Conservation (phyloP, 345 rosid species). For the Conringia planisiliqua region DNA sequence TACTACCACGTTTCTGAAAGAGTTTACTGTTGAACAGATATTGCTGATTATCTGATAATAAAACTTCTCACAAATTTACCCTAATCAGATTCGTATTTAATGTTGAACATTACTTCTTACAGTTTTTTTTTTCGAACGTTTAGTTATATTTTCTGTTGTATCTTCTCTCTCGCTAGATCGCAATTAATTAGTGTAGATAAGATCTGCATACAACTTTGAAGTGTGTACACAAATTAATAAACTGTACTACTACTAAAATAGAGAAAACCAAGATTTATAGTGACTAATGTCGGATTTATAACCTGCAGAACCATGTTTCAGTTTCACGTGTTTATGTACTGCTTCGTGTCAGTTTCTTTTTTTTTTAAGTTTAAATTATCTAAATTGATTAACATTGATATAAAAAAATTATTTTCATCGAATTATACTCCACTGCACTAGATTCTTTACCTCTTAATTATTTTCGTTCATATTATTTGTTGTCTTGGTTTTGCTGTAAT, state of each 20-base stretch:
- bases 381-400: neutral
- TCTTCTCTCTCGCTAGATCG: slow-evolving; percentile 13
- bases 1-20: neutral
- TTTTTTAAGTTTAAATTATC: neutral
- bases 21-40: neutral
- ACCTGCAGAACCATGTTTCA: slow-evolving; percentile 10
- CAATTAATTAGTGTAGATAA: slow-evolving; percentile 5
- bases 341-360: slow-evolving; percentile 9
- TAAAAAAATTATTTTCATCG: neutral
- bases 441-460: neutral
- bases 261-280: slow-evolving; percentile 7
- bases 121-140: too few species aligned
- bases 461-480: neutral
- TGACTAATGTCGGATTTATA: slow-evolving; percentile 26
- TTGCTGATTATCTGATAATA: too few species aligned
- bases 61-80: too few species aligned
- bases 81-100: neutral
- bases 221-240: slow-evolving; percentile 12
- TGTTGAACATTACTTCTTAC: neutral
- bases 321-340: slow-evolving; percentile 27
- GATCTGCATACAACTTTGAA: slow-evolving; percentile 9
- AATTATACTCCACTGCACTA: neutral
- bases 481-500: neutral
- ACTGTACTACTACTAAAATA: neutral
- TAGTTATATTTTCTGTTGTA: neutral